Percentiles rank a stretch among this genome's conserved stretches.
phyloP scores from a whole-genome alignment of 176 grass and related monocot genomes.

The Dactylis glomerata region DNA sequence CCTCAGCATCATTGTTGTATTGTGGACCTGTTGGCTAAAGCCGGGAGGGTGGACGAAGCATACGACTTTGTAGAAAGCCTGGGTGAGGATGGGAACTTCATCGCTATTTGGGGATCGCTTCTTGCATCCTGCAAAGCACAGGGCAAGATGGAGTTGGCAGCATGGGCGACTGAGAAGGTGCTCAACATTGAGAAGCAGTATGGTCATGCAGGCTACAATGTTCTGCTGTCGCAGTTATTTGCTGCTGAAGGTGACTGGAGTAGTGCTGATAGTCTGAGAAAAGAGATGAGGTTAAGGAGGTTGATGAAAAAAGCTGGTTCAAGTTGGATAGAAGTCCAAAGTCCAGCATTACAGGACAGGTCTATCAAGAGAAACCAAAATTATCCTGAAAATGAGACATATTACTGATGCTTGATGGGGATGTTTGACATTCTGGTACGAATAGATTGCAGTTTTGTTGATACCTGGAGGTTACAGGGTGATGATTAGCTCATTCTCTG shows the following conservation, averaged over 20 bases:
- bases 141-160: conserved; percentile 54
- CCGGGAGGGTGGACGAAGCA: conserved; percentile 74
- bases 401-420: conserved; percentile 26
- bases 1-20: conserved; percentile 76
- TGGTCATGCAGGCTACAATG: conserved; percentile 60
- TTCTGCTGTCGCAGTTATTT: conserved; percentile 69
- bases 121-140: conserved; percentile 73
- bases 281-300: conserved; percentile 74
- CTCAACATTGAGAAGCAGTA: conserved; percentile 60
- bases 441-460: conserved; percentile 3
- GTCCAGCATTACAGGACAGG: conserved; percentile 26
- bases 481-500: neutral
- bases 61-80: conserved; percentile 67
- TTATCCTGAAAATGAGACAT: conserved; percentile 31
- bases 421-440: conserved; percentile 17
- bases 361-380: conserved; percentile 32
- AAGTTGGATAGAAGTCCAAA: conserved; percentile 66
- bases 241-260: conserved; percentile 66
- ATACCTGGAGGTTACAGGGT: neutral
- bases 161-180: conserved; percentile 58
- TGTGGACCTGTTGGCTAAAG: conserved; percentile 64
- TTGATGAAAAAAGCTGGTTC: conserved; percentile 52
- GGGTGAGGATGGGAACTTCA: conserved; percentile 60
- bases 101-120: conserved; percentile 82
- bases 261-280: conserved; percentile 72